Percentiles rank a stretch among this genome's conserved stretches.
These are phyloP conservation scores for Candida yuanshanica DNA, from an alignment of 805 yeast species.

Conservation along the genomic window DNA sequence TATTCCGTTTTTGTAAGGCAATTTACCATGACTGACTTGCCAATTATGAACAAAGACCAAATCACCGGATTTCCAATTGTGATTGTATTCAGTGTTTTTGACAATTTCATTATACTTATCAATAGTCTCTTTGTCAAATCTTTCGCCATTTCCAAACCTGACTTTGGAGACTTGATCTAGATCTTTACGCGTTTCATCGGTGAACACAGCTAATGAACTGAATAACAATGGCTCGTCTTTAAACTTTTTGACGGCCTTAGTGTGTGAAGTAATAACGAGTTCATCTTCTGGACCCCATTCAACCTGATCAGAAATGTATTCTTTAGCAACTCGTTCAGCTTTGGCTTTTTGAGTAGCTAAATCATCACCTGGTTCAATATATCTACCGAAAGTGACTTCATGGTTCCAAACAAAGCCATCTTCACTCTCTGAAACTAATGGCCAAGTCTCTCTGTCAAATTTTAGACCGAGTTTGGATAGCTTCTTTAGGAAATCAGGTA, in stretches of 20 bases:
- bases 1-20: constrained; percentile 26
- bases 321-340: constrained; percentile 21
- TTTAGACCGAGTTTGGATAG: constrained; percentile 23
- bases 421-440: constrained; percentile 10
- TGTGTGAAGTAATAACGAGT: constrained; percentile 10
- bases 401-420: constrained; percentile 24
- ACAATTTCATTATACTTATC: constrained; percentile 18
- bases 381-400: constrained; percentile 27
- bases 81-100: constrained; percentile 21
- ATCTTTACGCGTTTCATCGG: constrained; percentile 5
- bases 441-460: constrained; percentile 25
- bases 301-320: constrained; percentile 23
- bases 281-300: constrained; percentile 24
- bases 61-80: constrained; percentile 30
- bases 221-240: constrained; percentile 19
- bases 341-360: constrained; percentile 21
- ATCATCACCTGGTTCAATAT: constrained; percentile 22
- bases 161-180: constrained; percentile 6
- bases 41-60: constrained; percentile 29
- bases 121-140: constrained; percentile 15
- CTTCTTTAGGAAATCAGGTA: constrained; percentile 22
- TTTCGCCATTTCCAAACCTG: constrained; percentile 20
- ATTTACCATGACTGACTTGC: constrained; percentile 31
- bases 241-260: constrained; percentile 16
- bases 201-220: constrained; percentile 24